Evolutionary conservation across 495 filamentous ascomycete genomes (phyloP), one percentile per base, ranked within the genome.

Genomic region (Symbiotaphrina buchneri): DNA sequence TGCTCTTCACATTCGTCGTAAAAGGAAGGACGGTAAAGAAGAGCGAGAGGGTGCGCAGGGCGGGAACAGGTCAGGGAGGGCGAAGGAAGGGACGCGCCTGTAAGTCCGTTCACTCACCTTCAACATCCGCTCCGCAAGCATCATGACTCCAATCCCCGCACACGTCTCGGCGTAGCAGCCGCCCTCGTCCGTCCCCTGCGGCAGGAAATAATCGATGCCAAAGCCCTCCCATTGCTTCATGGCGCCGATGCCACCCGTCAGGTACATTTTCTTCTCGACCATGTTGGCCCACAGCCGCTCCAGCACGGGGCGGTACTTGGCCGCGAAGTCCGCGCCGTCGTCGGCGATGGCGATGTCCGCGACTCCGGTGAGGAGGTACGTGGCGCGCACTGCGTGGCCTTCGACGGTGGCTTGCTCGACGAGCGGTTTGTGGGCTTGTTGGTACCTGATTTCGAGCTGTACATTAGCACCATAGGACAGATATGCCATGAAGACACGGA

Each of bases 111-210:
- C 24, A 18, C 45, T 32, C 32, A 54, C 54, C 37, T 62, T 52
- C 2, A 71, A 41, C 10, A 68, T 32, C 4, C 65, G 47, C 36
- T 68, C 59, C 6, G 62, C 61, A 4, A 68, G 43, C 56, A 71
- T 63, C 43, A 71, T 69, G 18, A 68, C 48, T n/a, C 59, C 66
- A 38, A 71, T 65, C 1, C 54, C 55, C 2, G 65, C 65, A 36
- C 66, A 72, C 4, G 66, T 71, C 43, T 71, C 67, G 10, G 65
- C 55, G 41, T 68, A 71, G 38, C 64, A 72, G 0, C 66, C 66
- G 7, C 63, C 64, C 27, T 69, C 64, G 32, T 68, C 59, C 0
- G 56, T 63, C 2, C 58, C 49, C 13, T 63, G 58, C 4, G 62
- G 61, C 4, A 71, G 42, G 36, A 66, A 68, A 37, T 67, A 71